Conservation (phyloP, 768 basidiomycete species). For the Cubamyces lactineus region DNA sequence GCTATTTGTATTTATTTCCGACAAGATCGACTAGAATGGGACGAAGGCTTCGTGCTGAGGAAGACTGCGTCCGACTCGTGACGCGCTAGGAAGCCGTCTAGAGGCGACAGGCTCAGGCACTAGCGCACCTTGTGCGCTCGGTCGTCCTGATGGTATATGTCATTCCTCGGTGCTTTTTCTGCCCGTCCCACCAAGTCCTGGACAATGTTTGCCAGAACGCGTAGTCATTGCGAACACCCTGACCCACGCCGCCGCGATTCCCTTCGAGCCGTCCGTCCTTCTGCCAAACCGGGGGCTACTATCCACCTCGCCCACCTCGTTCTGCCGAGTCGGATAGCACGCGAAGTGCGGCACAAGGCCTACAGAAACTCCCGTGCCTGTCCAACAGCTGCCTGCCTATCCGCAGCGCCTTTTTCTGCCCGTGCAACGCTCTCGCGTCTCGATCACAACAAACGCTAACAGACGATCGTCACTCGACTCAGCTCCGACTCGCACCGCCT, state of each 20-base stretch:
- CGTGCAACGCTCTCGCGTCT: no score
- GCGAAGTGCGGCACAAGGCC: no score
- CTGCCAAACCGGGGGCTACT: no score
- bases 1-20: neutral
- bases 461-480: neutral
- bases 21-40: neutral
- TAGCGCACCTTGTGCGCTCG: slow-evolving; percentile 14
- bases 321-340: no score
- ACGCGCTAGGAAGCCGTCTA: neutral
- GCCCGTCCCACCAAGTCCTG: neutral
- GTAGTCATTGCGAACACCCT: neutral
- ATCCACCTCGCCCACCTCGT: no score
- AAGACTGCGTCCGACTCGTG: neutral
- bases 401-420: no score
- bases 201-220: neutral
- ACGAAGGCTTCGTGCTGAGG: neutral
- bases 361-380: no score
- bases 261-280: no score
- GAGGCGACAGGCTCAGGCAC: slow-evolving; percentile 17
- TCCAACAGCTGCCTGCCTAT: no score
- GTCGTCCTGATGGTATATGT: slow-evolving; percentile 6
- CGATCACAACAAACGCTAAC: neutral
- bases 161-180: slow-evolving; percentile 15
- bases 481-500: neutral
- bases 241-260: neutral